A percentile compares a stretch with the other conserved stretches of the same genome.
These are phyloP conservation scores for Passalora sequoiae DNA, from an alignment of 2,329 filamentous ascomycete species.

Conservation along the genomic window DNA sequence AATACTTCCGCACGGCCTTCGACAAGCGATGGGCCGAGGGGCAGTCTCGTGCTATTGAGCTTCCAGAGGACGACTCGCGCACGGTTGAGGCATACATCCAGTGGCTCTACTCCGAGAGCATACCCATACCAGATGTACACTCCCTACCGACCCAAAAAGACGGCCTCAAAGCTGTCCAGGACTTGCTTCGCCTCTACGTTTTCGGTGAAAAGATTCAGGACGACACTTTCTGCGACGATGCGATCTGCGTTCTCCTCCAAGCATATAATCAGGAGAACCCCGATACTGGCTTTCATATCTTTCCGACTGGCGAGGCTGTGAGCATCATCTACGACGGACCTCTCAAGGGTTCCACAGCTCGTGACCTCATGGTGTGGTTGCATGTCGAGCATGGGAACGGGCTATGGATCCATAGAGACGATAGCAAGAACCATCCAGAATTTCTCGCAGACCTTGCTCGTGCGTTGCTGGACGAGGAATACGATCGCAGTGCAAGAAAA, in stretches of 20 bases:
- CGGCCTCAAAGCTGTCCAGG: too few species aligned
- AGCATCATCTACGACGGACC: conserved; percentile 1
- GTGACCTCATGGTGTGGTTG: not conserved
- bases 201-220: conserved; percentile 14
- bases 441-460: not conserved
- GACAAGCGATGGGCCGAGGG: conserved; percentile 7
- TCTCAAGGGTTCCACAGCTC: not conserved
- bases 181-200: too few species aligned
- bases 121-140: not conserved
- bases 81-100: conserved; percentile 6
- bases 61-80: conserved; percentile 1
- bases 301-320: not conserved
- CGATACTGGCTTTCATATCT: not conserved
- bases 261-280: not conserved
- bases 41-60: conserved; percentile 2
- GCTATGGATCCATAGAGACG: not conserved
- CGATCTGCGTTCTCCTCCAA: conserved; percentile 1
- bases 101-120: conserved; percentile 3
- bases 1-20: conserved; percentile 9
- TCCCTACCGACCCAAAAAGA: too few species aligned
- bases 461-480: not conserved
- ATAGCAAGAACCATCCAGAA: not conserved
- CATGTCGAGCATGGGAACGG: not conserved
- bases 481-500: too few species aligned
- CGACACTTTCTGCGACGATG: conserved; percentile 1